These are phyloP conservation scores for Phytophthora colocasiae DNA, from an alignment of 352 stramenopile species.

Conservation along the genomic window DNA sequence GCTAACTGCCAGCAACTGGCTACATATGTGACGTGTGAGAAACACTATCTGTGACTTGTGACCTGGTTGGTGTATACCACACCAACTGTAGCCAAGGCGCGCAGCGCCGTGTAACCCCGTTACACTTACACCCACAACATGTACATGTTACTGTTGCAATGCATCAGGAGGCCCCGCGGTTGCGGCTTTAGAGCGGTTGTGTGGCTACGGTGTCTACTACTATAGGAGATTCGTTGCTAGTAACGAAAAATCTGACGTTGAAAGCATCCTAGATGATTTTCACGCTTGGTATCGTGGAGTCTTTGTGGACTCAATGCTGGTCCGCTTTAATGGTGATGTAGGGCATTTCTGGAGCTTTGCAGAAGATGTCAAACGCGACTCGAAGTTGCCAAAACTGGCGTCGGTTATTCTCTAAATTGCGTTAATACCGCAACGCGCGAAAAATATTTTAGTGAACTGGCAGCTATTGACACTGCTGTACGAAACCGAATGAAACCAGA, in stretches of 20 bases:
- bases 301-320: background rate
- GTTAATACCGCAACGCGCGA: too few relatives aligned
- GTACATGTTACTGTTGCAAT: conserved; percentile 15
- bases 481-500: too few relatives aligned
- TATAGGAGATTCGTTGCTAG: background rate
- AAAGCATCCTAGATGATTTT: background rate
- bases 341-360: conserved; percentile 8
- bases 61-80: too few relatives aligned
- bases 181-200: conserved; percentile 3
- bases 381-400: conserved; percentile 7
- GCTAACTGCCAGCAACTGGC: too few relatives aligned
- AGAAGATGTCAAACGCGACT: background rate
- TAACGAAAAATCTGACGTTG: background rate
- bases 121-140: conserved; percentile 4
- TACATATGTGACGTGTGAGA: too few relatives aligned
- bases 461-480: too few relatives aligned
- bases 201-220: conserved; percentile 11
- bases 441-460: too few relatives aligned
- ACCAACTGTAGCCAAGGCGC: too few relatives aligned
- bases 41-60: too few relatives aligned
- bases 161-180: background rate
- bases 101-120: too few relatives aligned
- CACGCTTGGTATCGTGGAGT: conserved; percentile 8
- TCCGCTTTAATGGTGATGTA: conserved; percentile 5
- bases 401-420: conserved; percentile 7